phyloP scores from a whole-genome alignment of 192 early-diverging fungal genomes.

The Podila verticillata region DNA sequence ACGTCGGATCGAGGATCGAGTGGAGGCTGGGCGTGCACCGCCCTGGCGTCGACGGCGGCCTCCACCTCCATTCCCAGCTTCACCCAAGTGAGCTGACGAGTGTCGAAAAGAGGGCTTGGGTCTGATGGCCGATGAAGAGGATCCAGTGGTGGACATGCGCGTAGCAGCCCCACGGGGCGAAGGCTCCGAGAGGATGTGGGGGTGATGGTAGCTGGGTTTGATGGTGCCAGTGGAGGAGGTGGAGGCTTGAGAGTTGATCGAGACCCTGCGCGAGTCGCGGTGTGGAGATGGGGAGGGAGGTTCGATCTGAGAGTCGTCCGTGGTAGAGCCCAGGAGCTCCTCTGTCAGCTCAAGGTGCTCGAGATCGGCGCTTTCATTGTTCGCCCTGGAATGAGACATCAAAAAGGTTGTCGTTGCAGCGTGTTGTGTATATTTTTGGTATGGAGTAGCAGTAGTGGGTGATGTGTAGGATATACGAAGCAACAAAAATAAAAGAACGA shows the following conservation, averaged over 20 bases:
- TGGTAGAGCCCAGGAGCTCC: conserved; percentile 4
- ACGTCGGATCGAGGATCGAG: conserved; percentile 36
- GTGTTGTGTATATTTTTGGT: background rate
- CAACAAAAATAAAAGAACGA: background rate
- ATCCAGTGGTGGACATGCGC: conserved; percentile 1
- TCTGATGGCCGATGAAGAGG: conserved; percentile 4
- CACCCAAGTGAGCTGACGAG: conserved; percentile 21
- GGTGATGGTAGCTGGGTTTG: conserved; percentile 16
- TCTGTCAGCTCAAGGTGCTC: conserved; percentile 45
- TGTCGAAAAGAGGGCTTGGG: conserved; percentile 32
- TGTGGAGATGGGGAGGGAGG: background rate
- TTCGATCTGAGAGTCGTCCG: conserved; percentile 8
- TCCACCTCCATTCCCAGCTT: background rate
- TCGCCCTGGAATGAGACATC: conserved; percentile 50
- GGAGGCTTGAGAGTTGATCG: conserved; percentile 36
- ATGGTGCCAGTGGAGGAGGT: conserved; percentile 27
- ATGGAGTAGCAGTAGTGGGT: background rate
- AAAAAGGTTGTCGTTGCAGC: background rate
- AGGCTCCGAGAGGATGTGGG: conserved; percentile 4
- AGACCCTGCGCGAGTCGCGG: conserved; percentile 26
- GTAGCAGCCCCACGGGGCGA: conserved; percentile 12
- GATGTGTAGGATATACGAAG: background rate
- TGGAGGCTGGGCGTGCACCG: conserved; percentile 25
- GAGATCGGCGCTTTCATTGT: conserved; percentile 46
- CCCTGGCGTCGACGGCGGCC: conserved; percentile 22